Percentiles rank a stretch among this genome's conserved stretches.
These are phyloP conservation scores for Erodium chrysanthum DNA, from an alignment of 441 rosid species.

Conservation along the genomic window DNA sequence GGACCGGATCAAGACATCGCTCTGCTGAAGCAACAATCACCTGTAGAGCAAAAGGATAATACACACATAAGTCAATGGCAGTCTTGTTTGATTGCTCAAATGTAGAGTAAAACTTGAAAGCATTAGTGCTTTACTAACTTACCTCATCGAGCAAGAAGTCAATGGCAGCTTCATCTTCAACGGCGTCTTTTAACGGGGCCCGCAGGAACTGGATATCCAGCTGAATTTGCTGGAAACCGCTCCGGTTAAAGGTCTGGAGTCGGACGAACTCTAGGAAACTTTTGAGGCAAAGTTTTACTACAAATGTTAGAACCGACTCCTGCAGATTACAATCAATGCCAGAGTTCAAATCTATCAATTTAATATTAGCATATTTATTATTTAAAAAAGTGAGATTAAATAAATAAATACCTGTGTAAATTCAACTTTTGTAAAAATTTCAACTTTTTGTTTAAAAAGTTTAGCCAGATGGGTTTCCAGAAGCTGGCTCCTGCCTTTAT, in stretches of 20 bases:
- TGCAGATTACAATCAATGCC: conserved; percentile 30
- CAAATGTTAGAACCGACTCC: conserved; percentile 73
- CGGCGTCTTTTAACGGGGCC: conserved; percentile 56
- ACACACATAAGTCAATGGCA: not conserved
- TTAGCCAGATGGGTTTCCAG: conserved; percentile 97
- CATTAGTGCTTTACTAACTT: conserved; percentile 7
- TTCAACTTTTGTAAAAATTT: conserved; percentile 89
- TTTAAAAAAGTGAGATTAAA: not conserved
- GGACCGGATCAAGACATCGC: conserved; percentile 86
- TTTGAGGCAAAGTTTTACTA: conserved; percentile 72
- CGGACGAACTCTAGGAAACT: conserved; percentile 96
- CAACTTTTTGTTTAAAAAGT: conserved; percentile 94
- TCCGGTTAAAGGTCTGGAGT: conserved; percentile 80
- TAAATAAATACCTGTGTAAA: conserved; percentile 59
- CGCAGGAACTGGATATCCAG: conserved; percentile 87
- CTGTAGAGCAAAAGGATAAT: conserved; percentile 41
- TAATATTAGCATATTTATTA: conserved; percentile 4
- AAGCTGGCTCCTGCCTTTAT: conserved; percentile 86
- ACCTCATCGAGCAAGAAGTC: conserved; percentile 98
- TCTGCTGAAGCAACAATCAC: conserved; percentile 90
- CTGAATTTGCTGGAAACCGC: conserved; percentile 98
- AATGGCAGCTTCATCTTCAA: conserved; percentile 76
- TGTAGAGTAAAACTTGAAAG: too few relatives aligned
- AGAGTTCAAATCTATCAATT: conserved; percentile 16
- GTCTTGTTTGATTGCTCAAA: too few relatives aligned